Conservation (phyloP, 768 basidiomycete species). For the Termitomyces sp. region DNA sequence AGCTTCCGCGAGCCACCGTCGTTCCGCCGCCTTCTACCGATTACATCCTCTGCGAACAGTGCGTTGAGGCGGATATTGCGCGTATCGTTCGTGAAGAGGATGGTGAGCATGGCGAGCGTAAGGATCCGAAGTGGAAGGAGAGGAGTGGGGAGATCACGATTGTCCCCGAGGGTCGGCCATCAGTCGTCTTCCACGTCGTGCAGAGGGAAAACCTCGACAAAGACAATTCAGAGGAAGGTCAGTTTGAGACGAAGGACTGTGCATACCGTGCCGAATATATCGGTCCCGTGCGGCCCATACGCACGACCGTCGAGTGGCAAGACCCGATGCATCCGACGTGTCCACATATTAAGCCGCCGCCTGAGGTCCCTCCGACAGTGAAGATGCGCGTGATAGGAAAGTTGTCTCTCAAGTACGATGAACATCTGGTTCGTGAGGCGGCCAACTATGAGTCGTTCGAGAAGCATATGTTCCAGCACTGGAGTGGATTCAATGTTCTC, state of each 20-base stretch:
- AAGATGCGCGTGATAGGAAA: slow-evolving; percentile 41
- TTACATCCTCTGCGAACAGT: slow-evolving; percentile 32
- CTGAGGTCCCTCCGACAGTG: slow-evolving; percentile 30
- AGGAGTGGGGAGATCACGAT: slow-evolving; percentile 5
- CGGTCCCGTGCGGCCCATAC: slow-evolving; percentile 14
- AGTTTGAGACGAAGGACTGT: not conserved
- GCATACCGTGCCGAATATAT: slow-evolving; percentile 2
- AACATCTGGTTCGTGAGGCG: slow-evolving; percentile 38
- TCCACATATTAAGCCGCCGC: slow-evolving; percentile 19
- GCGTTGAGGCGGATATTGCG: slow-evolving; percentile 29
- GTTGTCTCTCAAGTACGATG: slow-evolving; percentile 33
- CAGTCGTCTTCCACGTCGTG: slow-evolving; percentile 1
- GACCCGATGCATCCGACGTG: slow-evolving; percentile 29
- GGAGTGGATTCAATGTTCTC: slow-evolving; percentile 45
- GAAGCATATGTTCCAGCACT: slow-evolving; percentile 43
- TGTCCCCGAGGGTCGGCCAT: slow-evolving; percentile 1
- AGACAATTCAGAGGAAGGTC: not conserved
- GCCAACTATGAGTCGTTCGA: slow-evolving; percentile 43
- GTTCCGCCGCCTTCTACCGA: not conserved
- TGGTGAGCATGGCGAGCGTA: slow-evolving; percentile 19
- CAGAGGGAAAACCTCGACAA: not conserved
- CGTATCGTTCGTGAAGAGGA: slow-evolving; percentile 22
- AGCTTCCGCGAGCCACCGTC: slow-evolving; percentile 11
- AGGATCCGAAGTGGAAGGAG: slow-evolving; percentile 12
- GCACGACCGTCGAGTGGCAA: slow-evolving; percentile 27